These are phyloP conservation scores for Chalciporus chontae DNA, from an alignment of 768 basidiomycete species.

Conservation along the genomic window DNA sequence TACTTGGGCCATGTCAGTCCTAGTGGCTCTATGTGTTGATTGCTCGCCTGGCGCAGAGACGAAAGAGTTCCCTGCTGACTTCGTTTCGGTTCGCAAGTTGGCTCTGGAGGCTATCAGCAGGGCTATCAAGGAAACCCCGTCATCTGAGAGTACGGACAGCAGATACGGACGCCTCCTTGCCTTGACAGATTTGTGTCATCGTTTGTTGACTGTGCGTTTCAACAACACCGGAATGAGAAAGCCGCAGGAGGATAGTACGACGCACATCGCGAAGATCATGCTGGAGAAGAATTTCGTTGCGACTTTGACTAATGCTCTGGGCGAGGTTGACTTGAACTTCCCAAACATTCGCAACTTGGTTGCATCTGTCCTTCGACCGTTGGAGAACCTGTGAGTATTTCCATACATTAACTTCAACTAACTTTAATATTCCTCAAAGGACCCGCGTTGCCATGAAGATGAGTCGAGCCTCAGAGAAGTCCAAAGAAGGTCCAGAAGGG, in stretches of 20 bases:
- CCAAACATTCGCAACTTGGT: constrained; percentile 85
- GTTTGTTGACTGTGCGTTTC: constrained; percentile 78
- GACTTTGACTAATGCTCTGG: constrained; percentile 79
- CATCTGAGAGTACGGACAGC: constrained; percentile 57
- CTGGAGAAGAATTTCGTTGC: constrained; percentile 95
- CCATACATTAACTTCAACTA: neutral
- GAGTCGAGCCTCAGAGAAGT: constrained; percentile 73
- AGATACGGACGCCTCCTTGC: constrained; percentile 89
- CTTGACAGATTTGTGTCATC: constrained; percentile 81
- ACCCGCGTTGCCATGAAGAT: constrained; percentile 98
- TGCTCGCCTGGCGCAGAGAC: constrained; percentile 57
- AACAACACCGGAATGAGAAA: constrained; percentile 48
- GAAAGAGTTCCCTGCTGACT: constrained; percentile 75
- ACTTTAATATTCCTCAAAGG: constrained; percentile 37
- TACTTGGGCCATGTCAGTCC: constrained; percentile 85
- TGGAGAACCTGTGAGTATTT: constrained; percentile 78
- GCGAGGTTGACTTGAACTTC: constrained; percentile 94
- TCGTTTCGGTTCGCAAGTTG: constrained; percentile 88
- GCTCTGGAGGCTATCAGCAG: constrained; percentile 87
- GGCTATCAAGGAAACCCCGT: constrained; percentile 74
- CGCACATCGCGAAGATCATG: constrained; percentile 97
- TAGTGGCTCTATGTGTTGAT: constrained; percentile 94
- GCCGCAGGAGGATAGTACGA: constrained; percentile 67
- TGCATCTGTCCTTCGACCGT: constrained; percentile 81
- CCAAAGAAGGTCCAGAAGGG: constrained; percentile 53